Percentiles rank a stretch among this genome's conserved stretches.
Evolutionary conservation across 257 asterid species (phyloP).

Genomic region (Petrea volubilis): DNA sequence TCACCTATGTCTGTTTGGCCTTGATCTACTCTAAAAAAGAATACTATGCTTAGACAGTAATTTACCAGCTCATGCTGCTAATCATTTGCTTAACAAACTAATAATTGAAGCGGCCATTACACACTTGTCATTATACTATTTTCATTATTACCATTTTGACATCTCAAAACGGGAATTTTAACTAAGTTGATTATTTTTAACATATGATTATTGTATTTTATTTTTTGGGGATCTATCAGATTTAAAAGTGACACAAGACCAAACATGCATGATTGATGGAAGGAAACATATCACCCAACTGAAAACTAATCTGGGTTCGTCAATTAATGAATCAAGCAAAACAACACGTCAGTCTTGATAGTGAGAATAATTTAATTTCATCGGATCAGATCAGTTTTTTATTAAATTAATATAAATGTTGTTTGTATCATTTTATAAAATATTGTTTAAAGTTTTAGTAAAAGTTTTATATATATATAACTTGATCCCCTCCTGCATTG

Average conservation of each 20-base stretch:
- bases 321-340: not conserved
- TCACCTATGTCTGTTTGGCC: slow-evolving; percentile 20
- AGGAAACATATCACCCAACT: slow-evolving; percentile 26
- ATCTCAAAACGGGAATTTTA: not conserved
- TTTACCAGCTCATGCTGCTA: slow-evolving; percentile 32
- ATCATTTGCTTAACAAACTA: slow-evolving; percentile 22
- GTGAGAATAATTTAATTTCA: too few relatives aligned
- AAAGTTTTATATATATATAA: too few relatives aligned
- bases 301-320: too few relatives aligned
- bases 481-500: too few relatives aligned
- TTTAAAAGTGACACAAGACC: slow-evolving; percentile 22
- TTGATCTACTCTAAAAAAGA: slow-evolving; percentile 10
- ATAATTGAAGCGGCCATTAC: slow-evolving; percentile 3
- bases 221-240: not conserved
- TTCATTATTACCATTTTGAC: not conserved
- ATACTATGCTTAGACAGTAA: slow-evolving; percentile 36
- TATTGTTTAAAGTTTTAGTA: too few relatives aligned
- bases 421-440: too few relatives aligned
- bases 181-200: too few relatives aligned
- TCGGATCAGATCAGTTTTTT: too few relatives aligned
- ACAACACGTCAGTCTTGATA: too few relatives aligned
- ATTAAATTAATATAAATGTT: too few relatives aligned
- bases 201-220: not conserved
- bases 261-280: slow-evolving; percentile 32
- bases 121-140: not conserved